Conservation (phyloP, 2,329 filamentous ascomycete species). For the Trichoderma atroviride region DNA sequence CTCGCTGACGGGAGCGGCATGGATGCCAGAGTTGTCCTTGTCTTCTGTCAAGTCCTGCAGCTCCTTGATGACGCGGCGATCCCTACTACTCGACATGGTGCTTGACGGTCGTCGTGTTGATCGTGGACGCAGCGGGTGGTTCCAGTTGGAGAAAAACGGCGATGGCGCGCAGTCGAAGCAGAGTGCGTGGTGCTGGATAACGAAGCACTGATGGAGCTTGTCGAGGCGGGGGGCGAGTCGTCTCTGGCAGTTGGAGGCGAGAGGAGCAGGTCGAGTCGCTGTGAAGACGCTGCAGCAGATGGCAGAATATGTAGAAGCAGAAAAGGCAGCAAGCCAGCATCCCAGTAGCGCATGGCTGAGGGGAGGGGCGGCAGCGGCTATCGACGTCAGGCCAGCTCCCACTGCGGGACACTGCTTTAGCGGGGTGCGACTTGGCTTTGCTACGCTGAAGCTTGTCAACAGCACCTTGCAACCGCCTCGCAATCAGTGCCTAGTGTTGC, state of each 20-base stretch:
- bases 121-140: neutral
- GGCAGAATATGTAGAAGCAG: neutral
- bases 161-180: neutral
- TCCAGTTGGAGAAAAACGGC: neutral
- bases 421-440: neutral
- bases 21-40: constrained; percentile 71
- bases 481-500: neutral
- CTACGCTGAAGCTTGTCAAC: neutral
- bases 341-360: neutral
- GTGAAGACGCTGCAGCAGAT: neutral
- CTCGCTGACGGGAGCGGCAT: constrained; percentile 64
- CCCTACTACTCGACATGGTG: constrained; percentile 54
- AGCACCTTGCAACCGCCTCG: neutral
- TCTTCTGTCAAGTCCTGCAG: constrained; percentile 75
- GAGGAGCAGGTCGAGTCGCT: neutral
- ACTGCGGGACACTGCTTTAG: neutral
- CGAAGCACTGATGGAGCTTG: neutral
- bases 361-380: constrained; percentile 16
- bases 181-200: neutral
- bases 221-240: neutral
- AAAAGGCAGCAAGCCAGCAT: neutral
- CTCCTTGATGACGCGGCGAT: constrained; percentile 72
- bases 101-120: constrained; percentile 16
- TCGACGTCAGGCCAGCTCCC: constrained; percentile 8
- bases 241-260: neutral